These are phyloP conservation scores for Naumovozyma baii DNA, from an alignment of 805 yeast species.

Conservation along the genomic window DNA sequence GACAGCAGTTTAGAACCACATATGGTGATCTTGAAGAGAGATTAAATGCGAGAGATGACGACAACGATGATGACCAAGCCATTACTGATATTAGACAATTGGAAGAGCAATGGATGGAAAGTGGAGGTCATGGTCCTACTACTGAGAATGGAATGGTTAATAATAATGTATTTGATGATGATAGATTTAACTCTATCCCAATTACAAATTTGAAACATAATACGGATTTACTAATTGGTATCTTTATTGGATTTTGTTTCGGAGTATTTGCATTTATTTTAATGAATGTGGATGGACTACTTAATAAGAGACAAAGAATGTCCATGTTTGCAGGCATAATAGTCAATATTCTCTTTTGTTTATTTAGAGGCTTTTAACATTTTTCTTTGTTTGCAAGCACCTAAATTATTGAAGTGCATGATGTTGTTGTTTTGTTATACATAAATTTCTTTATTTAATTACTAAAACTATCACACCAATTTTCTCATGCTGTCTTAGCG, in stretches of 20 bases:
- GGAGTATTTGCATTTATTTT: constrained; percentile 66
- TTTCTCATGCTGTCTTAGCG: no score
- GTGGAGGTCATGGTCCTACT: constrained; percentile 33
- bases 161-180: constrained; percentile 42
- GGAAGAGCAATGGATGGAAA: constrained; percentile 85
- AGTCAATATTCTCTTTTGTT: constrained; percentile 58
- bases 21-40: constrained; percentile 66
- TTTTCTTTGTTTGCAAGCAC: no score
- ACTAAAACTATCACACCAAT: no score
- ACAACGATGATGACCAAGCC: constrained; percentile 7
- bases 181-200: constrained; percentile 34
- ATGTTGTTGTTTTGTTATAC: no score
- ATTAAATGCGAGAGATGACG: constrained; percentile 60
- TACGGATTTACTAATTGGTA: constrained; percentile 60
- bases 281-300: constrained; percentile 48
- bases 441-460: no score
- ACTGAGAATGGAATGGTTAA: constrained; percentile 38
- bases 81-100: constrained; percentile 46
- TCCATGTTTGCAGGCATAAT: constrained; percentile 64
- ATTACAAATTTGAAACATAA: constrained; percentile 39
- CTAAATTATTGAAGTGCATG: no score
- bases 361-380: constrained; percentile 18
- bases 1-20: constrained; percentile 64
- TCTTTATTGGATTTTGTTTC: constrained; percentile 61
- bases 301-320: constrained; percentile 54